Conservation (phyloP, 768 basidiomycete species). For the Naganishia randhawae region DNA sequence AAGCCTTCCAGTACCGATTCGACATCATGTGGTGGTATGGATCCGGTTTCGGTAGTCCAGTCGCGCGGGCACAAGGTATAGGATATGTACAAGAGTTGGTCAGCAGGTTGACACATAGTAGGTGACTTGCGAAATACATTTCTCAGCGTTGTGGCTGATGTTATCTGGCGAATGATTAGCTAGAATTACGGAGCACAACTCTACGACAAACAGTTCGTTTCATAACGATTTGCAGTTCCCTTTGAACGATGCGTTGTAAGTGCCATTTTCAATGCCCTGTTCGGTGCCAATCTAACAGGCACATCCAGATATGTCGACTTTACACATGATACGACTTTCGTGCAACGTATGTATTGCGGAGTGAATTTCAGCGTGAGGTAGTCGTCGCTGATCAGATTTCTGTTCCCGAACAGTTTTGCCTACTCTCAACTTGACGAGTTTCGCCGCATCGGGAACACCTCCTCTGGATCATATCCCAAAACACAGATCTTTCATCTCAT, state of each 20-base stretch:
- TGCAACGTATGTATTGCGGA: conserved; percentile 9
- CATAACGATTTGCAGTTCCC: conserved; percentile 57
- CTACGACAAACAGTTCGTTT: conserved; percentile 79
- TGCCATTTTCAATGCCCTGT: background rate
- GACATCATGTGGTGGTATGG: conserved; percentile 53
- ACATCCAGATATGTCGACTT: conserved; percentile 52
- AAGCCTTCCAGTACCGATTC: conserved; percentile 81
- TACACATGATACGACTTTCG: conserved; percentile 50
- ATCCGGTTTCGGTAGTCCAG: conserved; percentile 75
- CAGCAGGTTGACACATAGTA: conserved; percentile 45
- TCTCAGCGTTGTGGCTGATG: background rate
- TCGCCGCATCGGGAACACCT: conserved; percentile 45
- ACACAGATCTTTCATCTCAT: conserved; percentile 62
- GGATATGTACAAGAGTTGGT: conserved; percentile 50
- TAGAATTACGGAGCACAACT: conserved; percentile 56
- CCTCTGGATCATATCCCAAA: conserved; percentile 49
- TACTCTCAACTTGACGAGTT: conserved; percentile 50
- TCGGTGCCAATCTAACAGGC: background rate
- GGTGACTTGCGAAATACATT: conserved; percentile 5
- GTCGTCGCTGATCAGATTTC: conserved; percentile 27
- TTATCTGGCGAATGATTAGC: conserved; percentile 28
- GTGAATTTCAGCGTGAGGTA: background rate
- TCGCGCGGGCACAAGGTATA: conserved; percentile 57
- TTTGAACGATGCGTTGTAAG: conserved; percentile 42
- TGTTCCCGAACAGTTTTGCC: conserved; percentile 41